Evolutionary conservation across 805 yeast genomes (phyloP).

Genomic region (Ogataea trehalophila): DNA sequence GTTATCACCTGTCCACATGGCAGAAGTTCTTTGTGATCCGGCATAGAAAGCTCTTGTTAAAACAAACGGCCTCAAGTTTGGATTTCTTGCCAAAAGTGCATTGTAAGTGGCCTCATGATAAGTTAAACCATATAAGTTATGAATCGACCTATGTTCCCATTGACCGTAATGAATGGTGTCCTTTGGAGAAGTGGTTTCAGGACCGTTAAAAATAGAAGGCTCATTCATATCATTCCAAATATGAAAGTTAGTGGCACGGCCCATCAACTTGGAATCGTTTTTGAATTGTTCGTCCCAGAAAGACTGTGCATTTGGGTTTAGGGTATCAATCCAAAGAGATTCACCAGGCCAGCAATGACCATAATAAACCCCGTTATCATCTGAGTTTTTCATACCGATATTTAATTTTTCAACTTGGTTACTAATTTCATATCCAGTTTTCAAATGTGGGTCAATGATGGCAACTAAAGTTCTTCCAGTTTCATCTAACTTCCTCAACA

Average conservation of each 20-base stretch:
- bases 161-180: constrained; percentile 73
- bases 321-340: constrained; percentile 87
- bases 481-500: constrained; percentile 60
- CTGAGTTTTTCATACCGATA: constrained; percentile 35
- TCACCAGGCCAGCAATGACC: constrained; percentile 99
- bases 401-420: constrained; percentile 43
- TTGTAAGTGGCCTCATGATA: constrained; percentile 76
- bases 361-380: constrained; percentile 45
- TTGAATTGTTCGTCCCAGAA: constrained; percentile 56
- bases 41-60: constrained; percentile 83
- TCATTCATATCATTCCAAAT: constrained; percentile 99
- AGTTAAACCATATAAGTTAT: constrained; percentile 77
- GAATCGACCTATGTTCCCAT: constrained; percentile 89
- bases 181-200: constrained; percentile 87
- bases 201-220: constrained; percentile 92
- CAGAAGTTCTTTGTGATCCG: constrained; percentile 88
- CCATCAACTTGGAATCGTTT: constrained; percentile 41
- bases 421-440: constrained; percentile 63
- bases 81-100: constrained; percentile 50
- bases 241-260: constrained; percentile 58
- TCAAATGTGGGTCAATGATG: constrained; percentile 89
- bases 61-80: constrained; percentile 71
- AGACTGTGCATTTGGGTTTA: constrained; percentile 54
- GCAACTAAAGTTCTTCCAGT: constrained; percentile 80
- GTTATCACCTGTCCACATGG: constrained; percentile 98